Percentiles rank a stretch among this genome's conserved stretches.
Evolutionary conservation across 805 yeast genomes (phyloP).

Genomic region (Metschnikowia santaceciliae): DNA sequence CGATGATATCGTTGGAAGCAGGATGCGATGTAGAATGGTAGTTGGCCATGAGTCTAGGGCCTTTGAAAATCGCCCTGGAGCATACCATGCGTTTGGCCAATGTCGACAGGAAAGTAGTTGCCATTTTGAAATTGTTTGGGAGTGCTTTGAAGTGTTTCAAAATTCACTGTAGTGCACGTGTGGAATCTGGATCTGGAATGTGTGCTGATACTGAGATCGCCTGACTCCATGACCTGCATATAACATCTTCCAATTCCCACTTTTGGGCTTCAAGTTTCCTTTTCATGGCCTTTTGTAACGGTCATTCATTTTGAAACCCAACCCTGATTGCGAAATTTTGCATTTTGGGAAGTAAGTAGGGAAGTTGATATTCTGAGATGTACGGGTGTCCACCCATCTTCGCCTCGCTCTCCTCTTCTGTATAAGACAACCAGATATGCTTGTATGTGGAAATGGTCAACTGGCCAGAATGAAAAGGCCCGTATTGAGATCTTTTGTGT

Average conservation of each 20-base stretch:
- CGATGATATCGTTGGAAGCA: constrained; percentile 30
- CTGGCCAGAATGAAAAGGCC: neutral
- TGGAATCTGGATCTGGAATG: neutral
- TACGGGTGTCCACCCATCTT: constrained; percentile 1
- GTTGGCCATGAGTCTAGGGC: neutral
- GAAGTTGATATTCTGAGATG: neutral
- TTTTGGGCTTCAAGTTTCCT: too few species aligned
- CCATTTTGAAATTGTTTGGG: neutral
- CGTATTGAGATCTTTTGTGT: too few species aligned
- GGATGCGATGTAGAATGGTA: constrained; percentile 40
- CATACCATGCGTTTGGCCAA: neutral
- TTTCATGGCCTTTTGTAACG: neutral
- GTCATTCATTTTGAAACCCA: neutral
- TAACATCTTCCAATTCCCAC: neutral
- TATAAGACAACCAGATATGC: neutral
- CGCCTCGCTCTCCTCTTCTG: neutral
- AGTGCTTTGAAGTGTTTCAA: neutral
- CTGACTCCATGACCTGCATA: neutral
- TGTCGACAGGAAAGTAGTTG: neutral
- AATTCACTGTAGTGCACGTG: neutral
- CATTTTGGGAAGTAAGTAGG: too few species aligned
- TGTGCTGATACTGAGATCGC: neutral
- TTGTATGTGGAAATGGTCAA: neutral
- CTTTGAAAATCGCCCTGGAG: neutral
- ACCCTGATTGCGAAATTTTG: neutral